Evolutionary conservation across 768 basidiomycete genomes (phyloP), one percentile per base, ranked within the genome.

Genomic region (Gymnopilus junonius): DNA sequence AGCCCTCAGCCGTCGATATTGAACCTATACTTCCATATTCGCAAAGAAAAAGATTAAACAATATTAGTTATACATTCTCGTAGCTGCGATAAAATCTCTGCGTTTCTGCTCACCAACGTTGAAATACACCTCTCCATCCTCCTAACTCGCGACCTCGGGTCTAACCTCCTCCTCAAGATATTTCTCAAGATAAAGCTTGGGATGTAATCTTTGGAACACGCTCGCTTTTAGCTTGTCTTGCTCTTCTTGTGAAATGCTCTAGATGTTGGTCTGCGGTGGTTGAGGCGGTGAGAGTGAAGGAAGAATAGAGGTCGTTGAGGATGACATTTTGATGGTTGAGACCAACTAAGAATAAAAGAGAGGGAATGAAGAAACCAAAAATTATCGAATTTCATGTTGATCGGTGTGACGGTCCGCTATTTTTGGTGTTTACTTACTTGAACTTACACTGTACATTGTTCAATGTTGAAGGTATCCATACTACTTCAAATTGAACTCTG

Each of bases 1-100:
- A 97, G 0, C 96, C 95, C 65, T 95, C 85, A 0, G 97, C 95
- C 0, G 97, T 98, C 0, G 93, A 90, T 78, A 99, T 91, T 2
- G 96, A 97, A 55, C 95, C 95, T 96, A 50, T 34, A 50, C 58
- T 63, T 65, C 55, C 50, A 39, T 42, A 59, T 29, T 39, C n/a
- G n/a, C n/a, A n/a, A n/a, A n/a, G n/a, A n/a, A n/a, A n/a, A n/a
- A n/a, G n/a, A n/a, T n/a, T n/a, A n/a, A n/a, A n/a, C n/a, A 12
- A 25, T 14, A 40, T 40, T 6, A 55, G 54, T 12, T 23, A 55
- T 39, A n/a, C n/a, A n/a, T n/a, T n/a, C n/a, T 8, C 14, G 15
- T 21, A 40, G 3, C 10, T 37, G 35, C 37, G 7, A 23, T n/a
- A 15, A 27, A 55, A 40, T 10, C 54, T 10, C 54, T 4, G 31